phyloP scores from a whole-genome alignment of 441 rosid genomes.

The Viola pubescens region DNA sequence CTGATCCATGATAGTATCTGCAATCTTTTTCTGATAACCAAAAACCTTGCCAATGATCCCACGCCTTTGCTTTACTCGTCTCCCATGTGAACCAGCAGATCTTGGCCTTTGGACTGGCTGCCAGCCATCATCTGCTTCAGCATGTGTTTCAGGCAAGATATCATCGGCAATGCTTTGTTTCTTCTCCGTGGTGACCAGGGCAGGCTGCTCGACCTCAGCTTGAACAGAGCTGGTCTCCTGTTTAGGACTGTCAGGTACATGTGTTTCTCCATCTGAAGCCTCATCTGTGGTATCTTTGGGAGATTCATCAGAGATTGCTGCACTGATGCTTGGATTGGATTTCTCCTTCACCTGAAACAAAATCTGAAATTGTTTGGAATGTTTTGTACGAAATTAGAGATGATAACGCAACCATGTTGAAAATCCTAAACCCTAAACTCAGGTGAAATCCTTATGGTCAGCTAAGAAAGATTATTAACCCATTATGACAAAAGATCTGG shows the following conservation, averaged over 20 bases:
- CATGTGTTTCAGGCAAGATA: slow-evolving; percentile 37
- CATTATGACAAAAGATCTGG: not conserved
- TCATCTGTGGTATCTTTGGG: slow-evolving; percentile 40
- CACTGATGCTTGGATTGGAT: slow-evolving; percentile 39
- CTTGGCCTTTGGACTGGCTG: slow-evolving; percentile 94
- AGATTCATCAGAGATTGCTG: slow-evolving; percentile 33
- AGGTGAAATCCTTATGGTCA: not conserved
- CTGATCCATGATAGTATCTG: slow-evolving; percentile 46
- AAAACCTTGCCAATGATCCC: slow-evolving; percentile 70
- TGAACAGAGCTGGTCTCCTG: slow-evolving; percentile 18
- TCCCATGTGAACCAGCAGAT: slow-evolving; percentile 67
- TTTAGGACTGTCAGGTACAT: slow-evolving; percentile 13
- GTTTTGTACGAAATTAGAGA: not conserved
- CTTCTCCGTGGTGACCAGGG: slow-evolving; percentile 32
- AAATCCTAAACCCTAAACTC: not conserved
- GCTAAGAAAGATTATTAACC: not conserved
- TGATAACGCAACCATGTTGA: slow-evolving; percentile 2
- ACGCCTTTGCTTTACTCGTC: slow-evolving; percentile 79
- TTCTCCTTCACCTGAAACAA: slow-evolving; percentile 31
- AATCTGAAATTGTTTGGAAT: not conserved
- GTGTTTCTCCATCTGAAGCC: slow-evolving; percentile 49
- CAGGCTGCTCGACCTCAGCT: slow-evolving; percentile 23
- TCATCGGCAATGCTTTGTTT: slow-evolving; percentile 27
- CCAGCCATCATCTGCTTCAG: slow-evolving; percentile 95
- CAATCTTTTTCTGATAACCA: slow-evolving; percentile 64